Evolutionary conservation across 2,329 filamentous ascomycete species (phyloP).

Genomic region (Phaeosphaeriaceae sp.): DNA sequence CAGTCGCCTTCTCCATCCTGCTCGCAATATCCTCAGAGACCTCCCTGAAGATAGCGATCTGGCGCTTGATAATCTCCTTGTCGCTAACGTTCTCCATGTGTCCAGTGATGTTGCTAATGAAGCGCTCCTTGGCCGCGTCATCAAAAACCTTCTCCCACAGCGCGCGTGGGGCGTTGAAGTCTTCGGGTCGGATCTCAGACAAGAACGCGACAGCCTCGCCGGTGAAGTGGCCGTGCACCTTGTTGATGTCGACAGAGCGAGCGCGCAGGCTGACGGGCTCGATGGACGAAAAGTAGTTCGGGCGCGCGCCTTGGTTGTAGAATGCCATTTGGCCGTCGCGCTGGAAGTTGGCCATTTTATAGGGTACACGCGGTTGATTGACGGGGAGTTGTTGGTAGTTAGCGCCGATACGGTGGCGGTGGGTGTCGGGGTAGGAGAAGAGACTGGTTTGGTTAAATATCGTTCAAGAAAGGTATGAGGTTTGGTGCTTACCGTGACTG

Average conservation of each 20-base stretch:
- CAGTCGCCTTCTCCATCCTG: slow-evolving; percentile 68
- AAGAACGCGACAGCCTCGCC: slow-evolving; percentile 59
- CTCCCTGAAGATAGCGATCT: slow-evolving; percentile 71
- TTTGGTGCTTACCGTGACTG: slow-evolving; percentile 60
- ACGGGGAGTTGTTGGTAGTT: slow-evolving; percentile 68
- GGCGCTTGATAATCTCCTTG: slow-evolving; percentile 67
- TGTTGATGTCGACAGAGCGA: slow-evolving; percentile 56
- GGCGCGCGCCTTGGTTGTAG: slow-evolving; percentile 68
- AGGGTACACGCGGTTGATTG: slow-evolving; percentile 61
- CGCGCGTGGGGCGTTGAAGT: slow-evolving; percentile 63
- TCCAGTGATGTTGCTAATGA: slow-evolving; percentile 66
- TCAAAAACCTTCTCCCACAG: slow-evolving; percentile 70
- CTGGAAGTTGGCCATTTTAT: slow-evolving; percentile 70
- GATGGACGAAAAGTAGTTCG: slow-evolving; percentile 63
- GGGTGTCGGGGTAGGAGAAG: slow-evolving; percentile 74
- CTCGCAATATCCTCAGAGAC: slow-evolving; percentile 65
- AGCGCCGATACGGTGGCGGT: slow-evolving; percentile 63
- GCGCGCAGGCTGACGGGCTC: slow-evolving; percentile 59
- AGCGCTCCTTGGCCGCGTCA: slow-evolving; percentile 63
- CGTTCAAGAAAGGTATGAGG: background rate
- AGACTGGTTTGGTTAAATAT: slow-evolving; percentile 41
- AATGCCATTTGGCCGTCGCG: slow-evolving; percentile 75
- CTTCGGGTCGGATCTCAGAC: slow-evolving; percentile 60
- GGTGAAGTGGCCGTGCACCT: slow-evolving; percentile 59
- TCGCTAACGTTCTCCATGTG: slow-evolving; percentile 67